Evolutionary conservation across 768 basidiomycete genomes (phyloP).

Genomic region (Termitomyces sp.): DNA sequence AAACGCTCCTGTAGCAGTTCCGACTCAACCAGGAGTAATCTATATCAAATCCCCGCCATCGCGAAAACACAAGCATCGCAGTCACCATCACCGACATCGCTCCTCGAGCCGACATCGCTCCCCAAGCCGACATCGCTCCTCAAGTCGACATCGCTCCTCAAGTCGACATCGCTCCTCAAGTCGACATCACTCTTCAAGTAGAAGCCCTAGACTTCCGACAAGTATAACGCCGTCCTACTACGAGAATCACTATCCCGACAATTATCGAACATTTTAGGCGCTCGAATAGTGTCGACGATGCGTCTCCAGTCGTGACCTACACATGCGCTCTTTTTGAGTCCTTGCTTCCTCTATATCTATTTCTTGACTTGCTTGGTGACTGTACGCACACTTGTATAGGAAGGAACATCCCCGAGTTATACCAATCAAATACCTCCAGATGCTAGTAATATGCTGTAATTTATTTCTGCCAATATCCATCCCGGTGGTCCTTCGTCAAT

Average conservation of each 20-base stretch:
- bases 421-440: background rate
- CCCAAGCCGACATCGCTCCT: background rate
- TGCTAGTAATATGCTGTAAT: background rate
- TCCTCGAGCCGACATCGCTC: constrained; percentile 14
- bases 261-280: constrained; percentile 1
- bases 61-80: constrained; percentile 25
- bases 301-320: background rate
- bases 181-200: background rate
- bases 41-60: constrained; percentile 19
- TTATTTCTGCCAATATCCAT: background rate
- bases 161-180: background rate
- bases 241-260: constrained; percentile 11
- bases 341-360: background rate
- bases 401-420: background rate
- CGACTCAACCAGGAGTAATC: constrained; percentile 22
- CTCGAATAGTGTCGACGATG: background rate
- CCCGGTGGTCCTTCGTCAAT: background rate
- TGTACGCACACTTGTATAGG: constrained; percentile 3
- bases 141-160: background rate
- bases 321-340: background rate
- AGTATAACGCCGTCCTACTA: constrained; percentile 17
- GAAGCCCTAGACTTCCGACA: constrained; percentile 18
- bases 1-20: constrained; percentile 12
- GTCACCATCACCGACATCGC: constrained; percentile 8
- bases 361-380: background rate